Evolutionary conservation across 164 flowering plant species (phyloP), one percentile per base, ranked within the genome.

Genomic region (Paratinospora sagittata): DNA sequence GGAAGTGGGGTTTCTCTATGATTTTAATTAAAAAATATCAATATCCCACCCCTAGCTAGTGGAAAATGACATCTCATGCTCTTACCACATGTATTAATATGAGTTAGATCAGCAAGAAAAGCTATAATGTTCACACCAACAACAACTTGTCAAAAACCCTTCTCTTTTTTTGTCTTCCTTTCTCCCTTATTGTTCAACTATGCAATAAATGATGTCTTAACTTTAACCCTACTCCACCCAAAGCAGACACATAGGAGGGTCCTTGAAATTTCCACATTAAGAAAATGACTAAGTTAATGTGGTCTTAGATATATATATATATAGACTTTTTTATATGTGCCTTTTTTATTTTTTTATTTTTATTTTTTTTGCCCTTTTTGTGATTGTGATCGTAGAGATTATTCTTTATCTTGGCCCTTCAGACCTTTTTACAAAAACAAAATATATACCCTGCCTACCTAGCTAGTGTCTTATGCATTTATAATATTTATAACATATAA

Each of bases 261-360:
- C 84, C 81, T 81, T 77, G 80, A 78, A 77, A 83, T 73, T 78
- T 84, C 78, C 80, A 74, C 80, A 71, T 47, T 74, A 74, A 73
- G 73, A 39, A 67, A 60, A 60, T 60, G 14, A 60, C 19, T 6
- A n/a, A n/a, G n/a, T n/a, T n/a, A n/a, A n/a, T n/a, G n/a, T n/a
- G n/a, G n/a, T n/a, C n/a, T n/a, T n/a, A n/a, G n/a, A n/a, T n/a
- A n/a, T n/a, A n/a, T n/a, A n/a, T n/a, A n/a, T n/a, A n/a, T n/a
- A n/a, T n/a, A n/a, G n/a, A n/a, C n/a, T n/a, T n/a, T n/a, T n/a
- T n/a, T n/a, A n/a, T n/a, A n/a, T n/a, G n/a, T n/a, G n/a, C n/a
- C n/a, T n/a, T n/a, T n/a, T n/a, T n/a, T n/a, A n/a, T n/a, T n/a
- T n/a, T n/a, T n/a, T n/a, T n/a, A n/a, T n/a, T n/a, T n/a, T n/a